phyloP scores from a whole-genome alignment of 495 filamentous ascomycete species.

The Lentithecium fluviatile region DNA sequence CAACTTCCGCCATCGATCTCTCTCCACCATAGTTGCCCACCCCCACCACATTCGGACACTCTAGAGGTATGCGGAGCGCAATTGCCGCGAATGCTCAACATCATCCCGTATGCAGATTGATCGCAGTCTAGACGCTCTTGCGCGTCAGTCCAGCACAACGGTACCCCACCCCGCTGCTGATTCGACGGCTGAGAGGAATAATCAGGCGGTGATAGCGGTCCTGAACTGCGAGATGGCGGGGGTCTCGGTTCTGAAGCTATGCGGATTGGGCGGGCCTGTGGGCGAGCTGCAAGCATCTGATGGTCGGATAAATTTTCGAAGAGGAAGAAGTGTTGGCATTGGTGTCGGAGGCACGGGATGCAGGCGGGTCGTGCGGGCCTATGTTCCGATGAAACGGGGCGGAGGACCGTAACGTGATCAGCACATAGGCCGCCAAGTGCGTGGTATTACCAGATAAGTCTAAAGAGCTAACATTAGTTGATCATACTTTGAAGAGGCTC shows the following conservation, averaged over 20 bases:
- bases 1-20: background rate
- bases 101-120: conserved; percentile 20
- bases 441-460: background rate
- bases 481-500: background rate
- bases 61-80: conserved; percentile 3
- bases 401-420: conserved; percentile 20
- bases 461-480: background rate
- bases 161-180: conserved; percentile 4
- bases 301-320: conserved; percentile 32
- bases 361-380: conserved; percentile 30
- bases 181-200: conserved; percentile 23
- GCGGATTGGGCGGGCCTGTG: conserved; percentile 9
- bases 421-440: conserved; percentile 20
- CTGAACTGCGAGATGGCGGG: conserved; percentile 22
- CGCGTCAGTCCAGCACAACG: background rate
- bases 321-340: conserved; percentile 4
- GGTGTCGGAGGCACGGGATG: conserved; percentile 24
- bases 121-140: conserved; percentile 5
- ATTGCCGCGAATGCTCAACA: conserved; percentile 13
- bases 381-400: conserved; percentile 24
- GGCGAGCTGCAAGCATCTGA: conserved; percentile 9
- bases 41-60: background rate
- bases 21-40: background rate
- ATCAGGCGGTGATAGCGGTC: conserved; percentile 35
- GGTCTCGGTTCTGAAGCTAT: conserved; percentile 20